Evolutionary conservation across 805 yeast genomes (phyloP).

Genomic region (Candida krabiensis): DNA sequence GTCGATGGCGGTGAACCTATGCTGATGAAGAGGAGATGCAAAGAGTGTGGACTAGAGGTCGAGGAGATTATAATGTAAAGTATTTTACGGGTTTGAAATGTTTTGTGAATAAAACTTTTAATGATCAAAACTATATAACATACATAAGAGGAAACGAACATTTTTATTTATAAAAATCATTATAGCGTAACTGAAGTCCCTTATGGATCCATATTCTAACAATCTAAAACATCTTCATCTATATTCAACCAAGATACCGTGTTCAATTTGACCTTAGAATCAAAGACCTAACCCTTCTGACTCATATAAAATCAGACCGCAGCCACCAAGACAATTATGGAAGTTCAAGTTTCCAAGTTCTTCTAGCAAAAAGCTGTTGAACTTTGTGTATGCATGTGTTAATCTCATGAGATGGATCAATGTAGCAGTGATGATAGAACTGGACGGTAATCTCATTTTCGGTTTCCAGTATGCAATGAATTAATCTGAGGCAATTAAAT

Average conservation of each 20-base stretch:
- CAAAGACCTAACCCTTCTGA: constrained; percentile 14
- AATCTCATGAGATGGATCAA: constrained; percentile 25
- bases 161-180: too few species aligned
- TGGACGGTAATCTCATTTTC: constrained; percentile 20
- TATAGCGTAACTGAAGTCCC: too few species aligned
- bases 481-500: too few species aligned
- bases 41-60: constrained; percentile 79
- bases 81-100: too few species aligned
- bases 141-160: too few species aligned
- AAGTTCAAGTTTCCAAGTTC: constrained; percentile 17
- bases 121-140: neutral
- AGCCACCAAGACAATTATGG: constrained; percentile 23
- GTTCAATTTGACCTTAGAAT: too few species aligned
- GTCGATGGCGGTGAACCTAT: constrained; percentile 28
- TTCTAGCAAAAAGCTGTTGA: constrained; percentile 12
- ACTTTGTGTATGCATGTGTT: constrained; percentile 23
- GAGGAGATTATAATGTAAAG: constrained; percentile 62
- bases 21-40: constrained; percentile 60
- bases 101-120: too few species aligned
- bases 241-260: too few species aligned
- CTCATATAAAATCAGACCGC: constrained; percentile 17
- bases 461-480: too few species aligned
- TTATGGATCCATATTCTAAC: too few species aligned
- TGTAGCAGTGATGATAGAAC: constrained; percentile 20
- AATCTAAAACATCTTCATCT: too few species aligned